Percentiles rank a stretch among this genome's conserved stretches.
Evolutionary conservation across 2,329 filamentous ascomycete species (phyloP).

Genomic region (Neofusicoccum kwambonambiense): DNA sequence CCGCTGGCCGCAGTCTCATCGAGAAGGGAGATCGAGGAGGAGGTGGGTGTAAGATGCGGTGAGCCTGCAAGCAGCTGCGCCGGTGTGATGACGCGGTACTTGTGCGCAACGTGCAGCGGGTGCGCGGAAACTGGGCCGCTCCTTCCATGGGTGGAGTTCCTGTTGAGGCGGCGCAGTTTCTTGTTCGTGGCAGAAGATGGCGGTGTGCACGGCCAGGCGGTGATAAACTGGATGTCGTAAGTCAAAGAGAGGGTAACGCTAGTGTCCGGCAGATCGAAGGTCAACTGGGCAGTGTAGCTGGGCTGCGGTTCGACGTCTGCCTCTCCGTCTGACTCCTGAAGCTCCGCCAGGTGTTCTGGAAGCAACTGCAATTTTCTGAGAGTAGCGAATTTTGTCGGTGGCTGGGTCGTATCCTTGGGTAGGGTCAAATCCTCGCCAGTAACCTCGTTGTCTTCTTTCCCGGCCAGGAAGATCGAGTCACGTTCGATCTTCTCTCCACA

Average conservation of each 20-base stretch:
- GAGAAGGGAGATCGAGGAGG: slow-evolving; percentile 20
- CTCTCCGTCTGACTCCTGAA: not conserved
- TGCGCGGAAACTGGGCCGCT: slow-evolving; percentile 33
- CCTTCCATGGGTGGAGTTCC: slow-evolving; percentile 30
- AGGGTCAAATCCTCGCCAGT: slow-evolving; percentile 39
- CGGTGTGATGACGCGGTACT: slow-evolving; percentile 28
- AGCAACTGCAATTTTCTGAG: slow-evolving; percentile 4
- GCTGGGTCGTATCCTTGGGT: slow-evolving; percentile 31
- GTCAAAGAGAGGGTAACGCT: slow-evolving; percentile 38
- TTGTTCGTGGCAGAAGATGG: slow-evolving; percentile 11
- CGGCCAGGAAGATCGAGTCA: slow-evolving; percentile 25
- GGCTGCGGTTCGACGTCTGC: slow-evolving; percentile 21
- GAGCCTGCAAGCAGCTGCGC: not conserved
- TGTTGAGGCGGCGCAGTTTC: slow-evolving; percentile 29
- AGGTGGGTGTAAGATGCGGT: slow-evolving; percentile 21
- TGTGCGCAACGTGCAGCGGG: slow-evolving; percentile 41
- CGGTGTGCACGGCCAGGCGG: slow-evolving; percentile 53
- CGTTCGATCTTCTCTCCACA: slow-evolving; percentile 29
- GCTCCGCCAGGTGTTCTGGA: not conserved
- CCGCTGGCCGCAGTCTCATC: slow-evolving; percentile 18
- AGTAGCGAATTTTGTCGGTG: not conserved
- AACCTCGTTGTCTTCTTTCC: slow-evolving; percentile 18
- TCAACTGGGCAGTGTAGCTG: slow-evolving; percentile 31
- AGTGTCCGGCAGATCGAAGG: slow-evolving; percentile 28
- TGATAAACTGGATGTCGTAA: slow-evolving; percentile 55